Conservation (phyloP, 108 stramenopile species). For the Conticribra weissflogii region DNA sequence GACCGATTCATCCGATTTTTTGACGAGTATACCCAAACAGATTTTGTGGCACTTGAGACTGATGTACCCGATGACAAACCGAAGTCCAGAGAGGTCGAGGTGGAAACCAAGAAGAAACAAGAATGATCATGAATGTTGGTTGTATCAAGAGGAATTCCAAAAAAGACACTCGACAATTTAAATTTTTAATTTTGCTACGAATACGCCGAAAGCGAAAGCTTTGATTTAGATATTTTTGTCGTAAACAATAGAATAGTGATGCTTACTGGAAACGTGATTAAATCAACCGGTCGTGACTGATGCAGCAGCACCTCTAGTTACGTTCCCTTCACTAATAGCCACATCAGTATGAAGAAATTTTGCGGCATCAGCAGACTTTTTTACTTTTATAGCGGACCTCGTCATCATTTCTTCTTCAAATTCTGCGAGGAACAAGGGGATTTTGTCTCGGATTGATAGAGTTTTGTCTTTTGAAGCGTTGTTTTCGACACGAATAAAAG, state of each 20-base stretch:
- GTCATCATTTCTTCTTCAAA: constrained; percentile 69
- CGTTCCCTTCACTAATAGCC: constrained; percentile 63
- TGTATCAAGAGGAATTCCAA: too few species aligned
- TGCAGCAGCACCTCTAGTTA: constrained; percentile 68
- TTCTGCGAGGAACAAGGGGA: constrained; percentile 41
- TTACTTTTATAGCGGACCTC: constrained; percentile 63
- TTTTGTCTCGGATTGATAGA: constrained; percentile 2
- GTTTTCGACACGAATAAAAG: constrained; percentile 2
- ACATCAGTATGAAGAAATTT: constrained; percentile 65
- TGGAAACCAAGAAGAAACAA: too few species aligned
- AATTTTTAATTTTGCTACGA: too few species aligned
- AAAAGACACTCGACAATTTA: too few species aligned
- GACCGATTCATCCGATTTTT: constrained; percentile 84
- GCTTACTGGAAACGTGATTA: too few species aligned
- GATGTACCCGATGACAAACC: neutral
- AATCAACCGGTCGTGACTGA: too few species aligned
- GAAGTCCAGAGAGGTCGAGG: too few species aligned
- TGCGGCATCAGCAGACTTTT: constrained; percentile 70
- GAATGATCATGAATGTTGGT: too few species aligned
- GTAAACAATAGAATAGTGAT: too few species aligned
- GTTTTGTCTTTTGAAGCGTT: constrained; percentile 6
- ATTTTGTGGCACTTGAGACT: neutral
- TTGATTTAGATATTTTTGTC: too few species aligned
- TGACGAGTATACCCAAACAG: constrained; percentile 61
- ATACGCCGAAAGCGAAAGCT: too few species aligned